Conservation (phyloP, 768 basidiomycete genomes). For the Phanerochaete sordida region DNA sequence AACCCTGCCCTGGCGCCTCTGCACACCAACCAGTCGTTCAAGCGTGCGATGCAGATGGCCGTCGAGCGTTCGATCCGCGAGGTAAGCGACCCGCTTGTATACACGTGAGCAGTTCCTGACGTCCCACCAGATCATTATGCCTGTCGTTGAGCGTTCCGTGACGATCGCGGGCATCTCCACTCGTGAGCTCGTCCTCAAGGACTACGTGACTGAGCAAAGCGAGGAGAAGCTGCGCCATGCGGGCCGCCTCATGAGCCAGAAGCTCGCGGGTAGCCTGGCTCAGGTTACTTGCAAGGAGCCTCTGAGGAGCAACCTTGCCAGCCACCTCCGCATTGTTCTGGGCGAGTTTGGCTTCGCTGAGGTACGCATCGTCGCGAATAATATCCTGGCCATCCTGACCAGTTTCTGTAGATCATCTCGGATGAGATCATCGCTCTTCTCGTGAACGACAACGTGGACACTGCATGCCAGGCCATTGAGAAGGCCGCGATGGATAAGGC, state of each 20-base stretch:
- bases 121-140: slow-evolving; percentile 75
- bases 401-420: slow-evolving; percentile 59
- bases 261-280: slow-evolving; percentile 93
- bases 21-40: slow-evolving; percentile 78
- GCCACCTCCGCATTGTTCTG: slow-evolving; percentile 80
- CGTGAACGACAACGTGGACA: slow-evolving; percentile 89
- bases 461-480: slow-evolving; percentile 92
- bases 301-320: slow-evolving; percentile 85
- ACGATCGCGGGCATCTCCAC: slow-evolving; percentile 99
- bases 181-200: slow-evolving; percentile 90
- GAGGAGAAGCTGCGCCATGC: slow-evolving; percentile 90
- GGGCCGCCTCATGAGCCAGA: slow-evolving; percentile 94
- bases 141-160: slow-evolving; percentile 96
- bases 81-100: slow-evolving; percentile 38
- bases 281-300: slow-evolving; percentile 99
- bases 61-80: slow-evolving; percentile 95
- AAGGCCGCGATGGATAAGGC: slow-evolving; percentile 98
- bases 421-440: slow-evolving; percentile 78
- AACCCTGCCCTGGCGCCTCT: slow-evolving; percentile 72
- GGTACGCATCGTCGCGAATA: slow-evolving; percentile 32
- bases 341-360: slow-evolving; percentile 89
- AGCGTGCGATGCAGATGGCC: slow-evolving; percentile 85
- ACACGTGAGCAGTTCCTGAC: background rate
- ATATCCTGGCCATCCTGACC: background rate
- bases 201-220: slow-evolving; percentile 90